Evolutionary conservation across 306 rosid species (phyloP), one percentile per base, ranked within the genome.

Genomic region (Rubus idaeus): DNA sequence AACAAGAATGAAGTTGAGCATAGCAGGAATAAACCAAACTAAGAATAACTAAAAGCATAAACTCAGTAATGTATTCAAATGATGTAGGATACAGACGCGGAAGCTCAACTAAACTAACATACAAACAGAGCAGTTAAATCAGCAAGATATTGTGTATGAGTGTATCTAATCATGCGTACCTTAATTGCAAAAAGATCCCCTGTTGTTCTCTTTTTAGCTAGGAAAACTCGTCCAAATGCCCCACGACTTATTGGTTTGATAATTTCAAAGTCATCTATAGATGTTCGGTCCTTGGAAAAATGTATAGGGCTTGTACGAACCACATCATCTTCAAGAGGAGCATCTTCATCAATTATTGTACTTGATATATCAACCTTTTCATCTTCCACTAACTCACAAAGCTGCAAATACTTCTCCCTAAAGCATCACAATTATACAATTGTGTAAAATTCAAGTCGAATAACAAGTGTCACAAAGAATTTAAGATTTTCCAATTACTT

Each of bases 141-240:
- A 75, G 21, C 49, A 61, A 26, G 21, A 70, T 57, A 58, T 47
- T 13, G 75, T 65, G 35, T n/a, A n/a, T n/a, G n/a, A n/a, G n/a
- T n/a, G n/a, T 10, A 57, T 49, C 44, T 10, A 13, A 60, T 58
- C 45, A 66, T 51, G 73, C 60, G 50, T 49, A 83, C 99, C 96
- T 95, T 95, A 83, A 95, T 95, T 0, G 99, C 99, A 85, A 95
- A 95, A 68, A 95, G 96, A 82, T 95, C 99, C 70, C 99, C 99
- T 8, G 99, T 95, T 30, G 95, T 90, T 86, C 99, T 91, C 92
- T 95, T 95, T 83, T 90, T 90, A 79, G 99, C 99, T 86, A 95
- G 82, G 87, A 95, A 95, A 86, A 95, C 99, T 85, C 99, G 90
- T 79, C 99, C 99, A 85, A 95, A 95, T 86, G 99, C 99, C 76